phyloP scores from a whole-genome alignment of 2,329 filamentous ascomycete species.

The Penicillium sp. region DNA sequence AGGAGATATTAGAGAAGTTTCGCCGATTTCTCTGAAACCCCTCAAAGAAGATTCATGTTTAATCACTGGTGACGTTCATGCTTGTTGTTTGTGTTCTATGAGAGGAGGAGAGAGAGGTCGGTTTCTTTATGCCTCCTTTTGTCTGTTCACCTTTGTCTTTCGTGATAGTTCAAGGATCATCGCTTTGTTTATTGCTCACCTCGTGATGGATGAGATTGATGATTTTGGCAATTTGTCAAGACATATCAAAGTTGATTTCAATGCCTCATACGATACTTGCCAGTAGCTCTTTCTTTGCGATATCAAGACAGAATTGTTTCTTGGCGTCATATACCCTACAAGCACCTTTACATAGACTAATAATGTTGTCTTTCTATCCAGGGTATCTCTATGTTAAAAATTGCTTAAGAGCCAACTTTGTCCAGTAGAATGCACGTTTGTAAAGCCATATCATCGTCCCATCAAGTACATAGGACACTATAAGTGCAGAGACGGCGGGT shows the following conservation, averaged over 20 bases:
- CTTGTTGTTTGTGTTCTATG: too few relatives aligned
- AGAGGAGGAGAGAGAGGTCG: neutral
- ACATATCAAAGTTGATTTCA: too few relatives aligned
- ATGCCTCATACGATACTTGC: too few relatives aligned
- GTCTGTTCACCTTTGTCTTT: too few relatives aligned
- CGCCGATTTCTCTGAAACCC: neutral
- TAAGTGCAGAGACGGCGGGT: too few relatives aligned
- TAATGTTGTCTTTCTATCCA: constrained; percentile 4
- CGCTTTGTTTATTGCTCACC: too few relatives aligned
- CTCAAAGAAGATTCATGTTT: too few relatives aligned
- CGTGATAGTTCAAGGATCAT: too few relatives aligned
- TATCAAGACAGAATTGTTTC: neutral
- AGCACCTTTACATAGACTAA: neutral
- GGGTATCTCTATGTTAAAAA: constrained; percentile 31
- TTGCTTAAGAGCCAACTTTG: neutral
- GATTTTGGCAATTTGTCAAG: too few relatives aligned
- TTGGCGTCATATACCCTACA: neutral
- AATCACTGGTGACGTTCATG: too few relatives aligned
- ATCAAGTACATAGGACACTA: constrained; percentile 14
- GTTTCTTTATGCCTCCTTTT: neutral
- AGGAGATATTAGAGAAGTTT: neutral
- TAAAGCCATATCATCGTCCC: constrained; percentile 8
- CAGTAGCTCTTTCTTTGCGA: too few relatives aligned
- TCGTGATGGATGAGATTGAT: too few relatives aligned
- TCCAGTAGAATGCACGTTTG: constrained; percentile 1